Evolutionary conservation across 257 asterid genomes (phyloP), one percentile per base, ranked within the genome.

Genomic region (Paraleonurus japonicus): DNA sequence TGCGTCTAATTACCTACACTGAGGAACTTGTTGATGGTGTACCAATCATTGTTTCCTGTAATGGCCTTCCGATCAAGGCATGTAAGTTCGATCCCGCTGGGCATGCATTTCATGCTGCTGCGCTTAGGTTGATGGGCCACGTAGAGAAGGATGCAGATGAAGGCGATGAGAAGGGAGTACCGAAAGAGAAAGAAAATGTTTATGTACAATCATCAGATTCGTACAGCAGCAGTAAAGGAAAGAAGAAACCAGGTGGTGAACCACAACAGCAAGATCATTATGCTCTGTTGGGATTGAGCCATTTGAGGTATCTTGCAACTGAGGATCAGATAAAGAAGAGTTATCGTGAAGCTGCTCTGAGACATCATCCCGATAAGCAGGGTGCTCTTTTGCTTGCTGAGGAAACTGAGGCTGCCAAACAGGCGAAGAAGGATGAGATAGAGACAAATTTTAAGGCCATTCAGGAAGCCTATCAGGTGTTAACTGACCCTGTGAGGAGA

Each of bases 281-380:
- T 84, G 92, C 99, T 4, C 73, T 95, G 47, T 67, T 95, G 85
- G 96, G 99, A 35, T 81, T 95, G 89, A 81, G 93, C 70, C 92
- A 95, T 83, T 83, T 95, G 77, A 91, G 98, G 85, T 95, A 89
- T 78, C 96, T 95, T 70, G 99, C 98, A 0, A 88, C 96, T 37
- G 99, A 95, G 91, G 99, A 95, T 75, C 99, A 89, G 78, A 95
- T 95, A 73, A 70, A 84, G 62, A 95, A 87, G 83, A 87, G 95
- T 68, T 95, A 95, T 23, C 96, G 98, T 0, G 98, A 91, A 78
- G 79, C 95, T 83, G 99, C 99, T 59, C 78, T 95, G 70, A 84
- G 77, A 80, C 89, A 91, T 86, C 98, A 95, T 75, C 99, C 99
- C 3, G 99, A 95, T 85, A 95, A 95, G 85, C 98, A 86, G 76